These are phyloP conservation scores for Albatrellus ellisii DNA, from an alignment of 768 basidiomycete genomes.

Conservation along the genomic window DNA sequence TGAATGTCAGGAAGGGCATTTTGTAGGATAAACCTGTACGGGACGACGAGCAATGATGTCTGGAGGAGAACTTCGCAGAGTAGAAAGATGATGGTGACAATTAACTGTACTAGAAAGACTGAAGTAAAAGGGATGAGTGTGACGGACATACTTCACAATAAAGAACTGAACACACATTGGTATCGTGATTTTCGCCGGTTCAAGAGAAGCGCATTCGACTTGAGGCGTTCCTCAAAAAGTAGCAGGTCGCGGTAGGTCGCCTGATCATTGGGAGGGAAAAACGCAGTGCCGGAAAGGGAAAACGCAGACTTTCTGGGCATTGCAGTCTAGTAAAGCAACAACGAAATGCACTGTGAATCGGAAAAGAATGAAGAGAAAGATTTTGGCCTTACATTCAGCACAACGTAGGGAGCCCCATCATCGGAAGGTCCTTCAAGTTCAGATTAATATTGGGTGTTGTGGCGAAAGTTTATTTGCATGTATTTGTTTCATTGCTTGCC, in stretches of 20 bases:
- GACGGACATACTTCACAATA: not conserved
- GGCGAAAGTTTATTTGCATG: not conserved
- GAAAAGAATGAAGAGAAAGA: not conserved
- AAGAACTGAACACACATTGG: conserved; percentile 40
- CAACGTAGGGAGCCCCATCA: too few relatives aligned
- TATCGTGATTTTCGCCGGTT: conserved; percentile 73
- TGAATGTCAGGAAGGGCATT: conserved; percentile 40
- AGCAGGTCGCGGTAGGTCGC: conserved; percentile 81
- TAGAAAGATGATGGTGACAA: conserved; percentile 56
- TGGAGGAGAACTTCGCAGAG: conserved; percentile 65
- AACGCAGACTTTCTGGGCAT: conserved; percentile 21
- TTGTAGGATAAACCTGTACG: conserved; percentile 40
- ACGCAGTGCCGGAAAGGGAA: conserved; percentile 24
- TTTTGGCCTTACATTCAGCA: too few relatives aligned
- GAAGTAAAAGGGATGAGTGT: conserved; percentile 5
- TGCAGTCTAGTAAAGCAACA: not conserved
- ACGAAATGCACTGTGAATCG: not conserved
- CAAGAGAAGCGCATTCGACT: conserved; percentile 77
- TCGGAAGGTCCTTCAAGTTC: too few relatives aligned
- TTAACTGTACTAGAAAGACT: conserved; percentile 70
- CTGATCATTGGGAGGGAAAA: conserved; percentile 56
- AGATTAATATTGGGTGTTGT: not conserved
- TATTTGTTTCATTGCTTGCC: not conserved
- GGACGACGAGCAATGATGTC: conserved; percentile 51
- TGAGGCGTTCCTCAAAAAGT: conserved; percentile 92